Percentiles rank a stretch among this genome's conserved stretches.
Conservation (phyloP, 257 asterid genomes). For the Solanum pimpinellifolium region DNA sequence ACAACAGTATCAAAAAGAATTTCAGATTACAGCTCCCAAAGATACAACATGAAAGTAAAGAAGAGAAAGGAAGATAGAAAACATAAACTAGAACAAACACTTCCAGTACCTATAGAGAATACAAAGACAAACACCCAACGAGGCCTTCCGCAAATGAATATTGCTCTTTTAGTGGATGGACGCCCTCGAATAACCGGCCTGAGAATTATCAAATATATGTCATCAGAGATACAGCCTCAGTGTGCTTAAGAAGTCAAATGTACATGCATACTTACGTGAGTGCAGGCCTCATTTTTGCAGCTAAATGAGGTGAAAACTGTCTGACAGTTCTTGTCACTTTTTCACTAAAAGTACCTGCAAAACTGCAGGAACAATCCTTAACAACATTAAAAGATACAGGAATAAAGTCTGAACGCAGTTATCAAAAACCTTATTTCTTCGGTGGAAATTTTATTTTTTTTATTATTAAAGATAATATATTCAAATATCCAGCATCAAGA, state of each 20-base stretch:
- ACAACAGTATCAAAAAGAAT: not conserved
- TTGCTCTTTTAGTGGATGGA: conserved; percentile 73
- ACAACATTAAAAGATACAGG: conserved; percentile 6
- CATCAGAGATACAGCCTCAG: not conserved
- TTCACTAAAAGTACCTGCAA: conserved; percentile 90
- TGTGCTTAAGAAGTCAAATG: not conserved
- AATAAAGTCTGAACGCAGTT: not conserved
- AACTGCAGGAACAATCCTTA: conserved; percentile 41
- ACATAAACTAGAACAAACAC: not conserved
- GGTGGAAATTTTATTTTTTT: not conserved
- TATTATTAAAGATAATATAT: not conserved
- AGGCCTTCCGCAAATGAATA: conserved; percentile 86
- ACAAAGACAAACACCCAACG: conserved; percentile 74
- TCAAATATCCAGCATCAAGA: not conserved
- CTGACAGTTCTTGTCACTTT: conserved; percentile 82
- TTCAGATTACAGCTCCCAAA: not conserved
- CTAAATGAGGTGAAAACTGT: conserved; percentile 87
- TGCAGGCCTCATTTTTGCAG: conserved; percentile 97
- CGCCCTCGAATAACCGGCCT: conserved; percentile 98
- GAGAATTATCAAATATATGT: conserved; percentile 13
- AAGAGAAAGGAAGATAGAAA: not conserved
- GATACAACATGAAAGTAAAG: not conserved
- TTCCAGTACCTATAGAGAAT: conserved; percentile 39
- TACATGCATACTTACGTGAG: conserved; percentile 50
- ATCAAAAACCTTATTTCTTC: not conserved